These are phyloP conservation scores for Persicaria tinctoria DNA, from an alignment of 148 eudicot species.

Conservation along the genomic window DNA sequence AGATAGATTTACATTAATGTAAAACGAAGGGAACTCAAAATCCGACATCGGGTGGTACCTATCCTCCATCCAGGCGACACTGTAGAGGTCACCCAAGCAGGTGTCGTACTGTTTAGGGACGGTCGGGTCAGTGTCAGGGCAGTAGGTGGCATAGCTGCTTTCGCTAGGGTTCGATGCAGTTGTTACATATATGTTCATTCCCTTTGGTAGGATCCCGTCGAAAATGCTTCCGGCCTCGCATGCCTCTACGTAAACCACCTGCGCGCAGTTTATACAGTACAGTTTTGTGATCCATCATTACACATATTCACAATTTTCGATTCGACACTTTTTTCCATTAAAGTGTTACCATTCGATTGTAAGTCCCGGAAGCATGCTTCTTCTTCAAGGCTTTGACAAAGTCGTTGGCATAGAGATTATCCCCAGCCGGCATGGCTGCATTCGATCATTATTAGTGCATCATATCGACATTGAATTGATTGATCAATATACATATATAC, in stretches of 20 bases:
- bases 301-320: no score
- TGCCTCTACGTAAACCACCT: conserved; percentile 86
- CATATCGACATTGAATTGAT: no score
- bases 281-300: no score
- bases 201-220: conserved; percentile 68
- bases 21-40: no score
- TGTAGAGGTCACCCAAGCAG: conserved; percentile 55
- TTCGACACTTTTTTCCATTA: no score
- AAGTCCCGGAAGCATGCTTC: conserved; percentile 19
- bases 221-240: conserved; percentile 89
- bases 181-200: conserved; percentile 57
- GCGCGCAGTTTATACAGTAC: background rate
- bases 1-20: no score
- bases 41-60: conserved; percentile 1
- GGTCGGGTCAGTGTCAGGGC: conserved; percentile 39
- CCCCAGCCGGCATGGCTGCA: conserved; percentile 56
- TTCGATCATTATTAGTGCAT: no score
- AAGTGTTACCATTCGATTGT: conserved; percentile 25
- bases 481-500: background rate
- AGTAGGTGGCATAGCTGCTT: conserved; percentile 74
- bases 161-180: conserved; percentile 72
- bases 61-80: conserved; percentile 27
- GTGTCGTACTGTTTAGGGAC: conserved; percentile 48
- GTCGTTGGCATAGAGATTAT: conserved; percentile 50
- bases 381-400: background rate